A percentile compares a stretch with the other conserved stretches of the same genome.
These are phyloP conservation scores for Polygonum maritimum DNA, from an alignment of 148 eudicot species.

Conservation along the genomic window DNA sequence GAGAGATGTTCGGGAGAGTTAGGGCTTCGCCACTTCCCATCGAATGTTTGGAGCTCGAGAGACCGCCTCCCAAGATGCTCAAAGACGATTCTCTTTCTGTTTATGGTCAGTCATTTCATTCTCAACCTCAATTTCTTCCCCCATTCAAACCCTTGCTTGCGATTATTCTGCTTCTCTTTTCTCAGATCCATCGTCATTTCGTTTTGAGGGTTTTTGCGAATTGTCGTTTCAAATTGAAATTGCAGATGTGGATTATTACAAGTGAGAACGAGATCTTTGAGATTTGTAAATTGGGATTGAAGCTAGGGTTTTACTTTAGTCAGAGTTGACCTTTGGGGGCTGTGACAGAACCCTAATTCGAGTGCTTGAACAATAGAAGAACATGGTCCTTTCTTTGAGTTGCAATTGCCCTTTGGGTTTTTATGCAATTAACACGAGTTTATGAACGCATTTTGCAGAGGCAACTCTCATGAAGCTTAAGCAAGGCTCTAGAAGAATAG, in stretches of 20 bases:
- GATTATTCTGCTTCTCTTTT: not conserved
- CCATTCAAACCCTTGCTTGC: not conserved
- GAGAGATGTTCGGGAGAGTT: slow-evolving; percentile 52
- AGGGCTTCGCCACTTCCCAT: slow-evolving; percentile 43
- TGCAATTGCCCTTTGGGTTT: not conserved
- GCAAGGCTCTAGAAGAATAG: slow-evolving; percentile 34
- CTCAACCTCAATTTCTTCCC: not conserved
- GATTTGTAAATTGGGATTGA: not conserved
- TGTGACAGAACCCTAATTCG: not conserved
- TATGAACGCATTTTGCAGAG: slow-evolving; percentile 30
- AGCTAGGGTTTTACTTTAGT: not conserved
- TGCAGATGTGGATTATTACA: not conserved
- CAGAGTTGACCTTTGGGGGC: too few relatives aligned
- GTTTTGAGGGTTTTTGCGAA: not conserved
- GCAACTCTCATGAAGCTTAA: slow-evolving; percentile 62
- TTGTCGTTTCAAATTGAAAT: not conserved
- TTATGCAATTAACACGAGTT: not conserved
- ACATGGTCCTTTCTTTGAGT: not conserved
- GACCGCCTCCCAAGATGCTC: slow-evolving; percentile 42
- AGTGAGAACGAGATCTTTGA: not conserved
- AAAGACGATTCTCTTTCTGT: slow-evolving; percentile 76
- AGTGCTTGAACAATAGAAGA: not conserved
- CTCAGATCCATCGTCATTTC: not conserved
- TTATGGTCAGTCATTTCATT: slow-evolving; percentile 35
- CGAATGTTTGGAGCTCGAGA: slow-evolving; percentile 50